Evolutionary conservation across 176 grass and related monocot species (phyloP).

Genomic region (Neostapfia colusana): DNA sequence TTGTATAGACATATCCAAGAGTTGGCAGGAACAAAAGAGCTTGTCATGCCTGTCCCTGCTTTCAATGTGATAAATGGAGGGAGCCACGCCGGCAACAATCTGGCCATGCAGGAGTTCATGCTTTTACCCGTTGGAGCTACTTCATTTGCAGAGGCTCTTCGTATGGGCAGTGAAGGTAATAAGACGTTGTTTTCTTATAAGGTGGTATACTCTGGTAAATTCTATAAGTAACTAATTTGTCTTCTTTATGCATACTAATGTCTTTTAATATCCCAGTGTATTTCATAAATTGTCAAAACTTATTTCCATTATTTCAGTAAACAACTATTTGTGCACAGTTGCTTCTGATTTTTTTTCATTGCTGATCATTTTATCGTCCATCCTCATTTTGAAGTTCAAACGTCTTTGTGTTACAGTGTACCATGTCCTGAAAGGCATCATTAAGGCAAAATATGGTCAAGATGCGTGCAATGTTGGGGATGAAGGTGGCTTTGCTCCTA

Average conservation of each 20-base stretch:
- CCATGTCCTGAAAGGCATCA: slow-evolving; percentile 89
- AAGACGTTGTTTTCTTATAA: neutral
- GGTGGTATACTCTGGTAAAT: neutral
- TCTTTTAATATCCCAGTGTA: neutral
- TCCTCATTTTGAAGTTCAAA: slow-evolving; percentile 1
- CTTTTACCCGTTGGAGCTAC: slow-evolving; percentile 81
- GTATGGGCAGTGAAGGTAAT: slow-evolving; percentile 91
- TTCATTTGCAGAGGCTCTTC: slow-evolving; percentile 85
- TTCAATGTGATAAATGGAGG: slow-evolving; percentile 99
- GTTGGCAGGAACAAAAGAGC: slow-evolving; percentile 75
- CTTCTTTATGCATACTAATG: neutral
- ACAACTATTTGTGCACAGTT: neutral
- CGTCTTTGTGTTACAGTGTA: slow-evolving; percentile 60
- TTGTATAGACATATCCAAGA: slow-evolving; percentile 95
- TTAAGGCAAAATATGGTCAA: slow-evolving; percentile 97
- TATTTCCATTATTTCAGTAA: neutral
- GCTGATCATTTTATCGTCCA: slow-evolving; percentile 11
- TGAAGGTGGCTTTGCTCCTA: slow-evolving; percentile 98
- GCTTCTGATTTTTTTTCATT: neutral
- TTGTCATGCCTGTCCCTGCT: slow-evolving; percentile 97
- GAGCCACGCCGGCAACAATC: slow-evolving; percentile 96
- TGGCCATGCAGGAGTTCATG: slow-evolving; percentile 99
- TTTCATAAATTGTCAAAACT: neutral
- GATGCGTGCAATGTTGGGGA: slow-evolving; percentile 99
- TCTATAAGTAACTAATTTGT: neutral